These are phyloP conservation scores for Amylostereum areolatum DNA, from an alignment of 1,284 basidiomycete species.

Conservation along the genomic window DNA sequence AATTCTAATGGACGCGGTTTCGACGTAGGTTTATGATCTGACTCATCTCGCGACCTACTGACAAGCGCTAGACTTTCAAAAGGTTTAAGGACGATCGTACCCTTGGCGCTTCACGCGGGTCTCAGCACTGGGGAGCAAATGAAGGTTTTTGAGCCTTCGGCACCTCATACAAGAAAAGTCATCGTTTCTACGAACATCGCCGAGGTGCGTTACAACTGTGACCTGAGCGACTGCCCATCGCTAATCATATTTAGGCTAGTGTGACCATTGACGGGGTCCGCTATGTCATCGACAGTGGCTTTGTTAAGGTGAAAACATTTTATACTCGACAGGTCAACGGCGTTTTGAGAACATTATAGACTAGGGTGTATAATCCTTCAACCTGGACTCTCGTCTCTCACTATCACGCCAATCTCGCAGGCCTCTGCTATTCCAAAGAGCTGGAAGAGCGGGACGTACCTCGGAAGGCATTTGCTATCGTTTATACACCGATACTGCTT, in stretches of 20 bases:
- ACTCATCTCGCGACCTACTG: neutral
- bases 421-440: conserved; percentile 85
- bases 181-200: conserved; percentile 96
- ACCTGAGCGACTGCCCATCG: neutral
- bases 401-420: conserved; percentile 73
- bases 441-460: conserved; percentile 89
- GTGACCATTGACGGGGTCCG: conserved; percentile 95
- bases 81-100: conserved; percentile 51
- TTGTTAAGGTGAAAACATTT: conserved; percentile 72
- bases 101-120: conserved; percentile 85
- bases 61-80: conserved; percentile 53
- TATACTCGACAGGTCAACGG: neutral
- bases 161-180: conserved; percentile 78
- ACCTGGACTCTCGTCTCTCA: conserved; percentile 78
- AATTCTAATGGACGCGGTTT: conserved; percentile 71
- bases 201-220: conserved; percentile 48
- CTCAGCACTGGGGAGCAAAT: conserved; percentile 84
- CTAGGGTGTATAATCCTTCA: conserved; percentile 79
- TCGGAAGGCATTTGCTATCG: conserved; percentile 89
- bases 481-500: conserved; percentile 72
- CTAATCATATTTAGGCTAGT: conserved; percentile 54
- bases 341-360: conserved; percentile 34
- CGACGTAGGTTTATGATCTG: conserved; percentile 49
- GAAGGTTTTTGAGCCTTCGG: conserved; percentile 74
- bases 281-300: conserved; percentile 93